Evolutionary conservation across 106 monocot genomes (phyloP).

Genomic region (Allium fistulosum): DNA sequence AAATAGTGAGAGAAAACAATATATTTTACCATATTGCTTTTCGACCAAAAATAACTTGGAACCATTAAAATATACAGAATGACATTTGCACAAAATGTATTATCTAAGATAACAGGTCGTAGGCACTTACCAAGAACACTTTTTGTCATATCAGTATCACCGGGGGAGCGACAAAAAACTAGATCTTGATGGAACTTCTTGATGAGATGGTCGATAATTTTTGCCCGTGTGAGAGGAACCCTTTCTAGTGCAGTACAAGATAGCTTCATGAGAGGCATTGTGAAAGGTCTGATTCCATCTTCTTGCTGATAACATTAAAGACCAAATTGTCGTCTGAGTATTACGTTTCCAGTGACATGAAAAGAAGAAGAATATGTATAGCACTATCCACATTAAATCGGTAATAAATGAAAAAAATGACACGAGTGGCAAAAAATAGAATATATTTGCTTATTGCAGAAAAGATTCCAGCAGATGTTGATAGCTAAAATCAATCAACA

Average conservation of each 20-base stretch:
- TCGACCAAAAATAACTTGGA: too few species aligned
- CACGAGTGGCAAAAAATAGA: neutral
- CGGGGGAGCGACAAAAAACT: conserved; percentile 81
- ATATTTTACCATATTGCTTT: too few species aligned
- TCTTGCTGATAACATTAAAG: conserved; percentile 44
- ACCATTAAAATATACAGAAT: too few species aligned
- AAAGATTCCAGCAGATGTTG: neutral
- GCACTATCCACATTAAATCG: too few species aligned
- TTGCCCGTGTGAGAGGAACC: conserved; percentile 79
- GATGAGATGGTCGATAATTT: conserved; percentile 74
- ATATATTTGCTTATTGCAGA: neutral
- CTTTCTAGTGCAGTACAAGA: conserved; percentile 88
- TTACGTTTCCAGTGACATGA: too few species aligned
- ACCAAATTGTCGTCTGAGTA: neutral
- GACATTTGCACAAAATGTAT: too few species aligned
- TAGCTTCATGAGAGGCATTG: conserved; percentile 96
- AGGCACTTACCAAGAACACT: conserved; percentile 49
- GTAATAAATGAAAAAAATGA: too few species aligned
- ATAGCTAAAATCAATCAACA: too few species aligned
- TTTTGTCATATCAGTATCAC: conserved; percentile 61
- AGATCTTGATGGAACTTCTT: conserved; percentile 92
- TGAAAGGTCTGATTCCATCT: conserved; percentile 99
- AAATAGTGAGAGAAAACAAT: too few species aligned
- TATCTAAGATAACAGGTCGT: neutral
- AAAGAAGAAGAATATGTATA: neutral